Evolutionary conservation across 164 flowering plant species (phyloP).

Genomic region (Kingdonia uniflora): DNA sequence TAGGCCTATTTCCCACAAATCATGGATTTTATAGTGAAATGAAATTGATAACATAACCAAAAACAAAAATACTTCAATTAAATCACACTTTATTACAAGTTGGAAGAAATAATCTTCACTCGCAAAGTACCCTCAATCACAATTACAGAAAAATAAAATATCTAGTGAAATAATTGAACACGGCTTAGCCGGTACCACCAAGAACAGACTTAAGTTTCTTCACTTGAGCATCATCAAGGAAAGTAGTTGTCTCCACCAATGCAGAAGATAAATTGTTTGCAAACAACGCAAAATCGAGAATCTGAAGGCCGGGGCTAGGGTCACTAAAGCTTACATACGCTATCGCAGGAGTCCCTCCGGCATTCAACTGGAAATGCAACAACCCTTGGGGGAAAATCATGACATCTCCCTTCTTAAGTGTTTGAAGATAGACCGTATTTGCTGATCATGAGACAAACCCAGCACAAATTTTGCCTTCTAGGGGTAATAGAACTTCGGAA

Average conservation of each 20-base stretch:
- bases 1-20: too few species aligned
- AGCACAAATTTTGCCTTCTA: conserved; percentile 34
- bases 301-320: conserved; percentile 56
- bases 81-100: too few species aligned
- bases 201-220: conserved; percentile 65
- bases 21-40: too few species aligned
- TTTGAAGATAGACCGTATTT: conserved; percentile 29
- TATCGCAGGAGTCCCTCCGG: conserved; percentile 21
- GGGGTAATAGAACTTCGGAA: conserved; percentile 29
- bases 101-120: too few species aligned
- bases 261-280: conserved; percentile 42
- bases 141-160: not conserved
- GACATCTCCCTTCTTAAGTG: conserved; percentile 37
- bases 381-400: conserved; percentile 62
- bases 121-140: not conserved
- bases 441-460: conserved; percentile 43
- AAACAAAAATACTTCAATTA: too few species aligned
- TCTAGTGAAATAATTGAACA: not conserved
- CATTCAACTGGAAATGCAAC: conserved; percentile 52
- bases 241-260: conserved; percentile 33
- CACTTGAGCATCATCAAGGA: conserved; percentile 44
- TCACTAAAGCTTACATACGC: conserved; percentile 49
- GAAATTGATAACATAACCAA: too few species aligned
- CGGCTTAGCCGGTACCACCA: conserved; percentile 41
- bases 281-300: conserved; percentile 37